Base-by-base conservation (phyloP, 164 flowering plant genomes). In the Brasenia schreberi region DNA sequence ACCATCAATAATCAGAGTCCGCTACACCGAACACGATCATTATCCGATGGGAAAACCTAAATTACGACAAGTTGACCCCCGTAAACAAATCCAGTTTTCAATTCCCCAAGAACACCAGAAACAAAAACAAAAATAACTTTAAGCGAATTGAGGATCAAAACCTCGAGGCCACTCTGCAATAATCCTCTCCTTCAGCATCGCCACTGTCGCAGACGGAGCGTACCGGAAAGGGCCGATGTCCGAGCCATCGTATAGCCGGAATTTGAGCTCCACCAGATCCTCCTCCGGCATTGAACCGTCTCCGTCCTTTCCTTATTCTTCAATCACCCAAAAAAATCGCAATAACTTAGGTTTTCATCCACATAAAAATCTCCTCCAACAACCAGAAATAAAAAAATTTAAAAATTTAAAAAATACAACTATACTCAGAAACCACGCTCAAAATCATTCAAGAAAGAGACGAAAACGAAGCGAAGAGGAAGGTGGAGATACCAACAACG, bases 91-190 rank as follows among this genome's bases (percentile, higher is more conserved):
- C 19, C 62, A n/a, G 27, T 60, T 7, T 11, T 60, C 27, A 14
- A 11, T 18, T 11, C 23, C 19, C 19, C 62, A 60, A 60, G 27
- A 60, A 60, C 12, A n/a, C 19, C 27, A 33, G 39, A 2, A 33
- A 33, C 68, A 49, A 45, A 42, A 33, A 33, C 39, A 33, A 33
- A 23, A 33, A 16, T n/a, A 23, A 66, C 53, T 33, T 11, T 42
- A 63, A 62, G 64, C 64, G n/a, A 19, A 23, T n/a, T 10, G 23
- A 64, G 56, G 56, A 49, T 49, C 56, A 49, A 23, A 65, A 84
- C 89, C 89, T 81, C 77, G 80, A 1, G 89, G 89, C 89, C 89
- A 85, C 6, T 85, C 89, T 19, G 86, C 43, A 49, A 85, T 77
- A 49, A 85, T 74, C 71, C 89, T 73, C 70, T 83, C 86, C 80